Evolutionary conservation across 495 filamentous ascomycete genomes (phyloP), one percentile per base, ranked within the genome.

Genomic region (Venustampulla echinocandica): DNA sequence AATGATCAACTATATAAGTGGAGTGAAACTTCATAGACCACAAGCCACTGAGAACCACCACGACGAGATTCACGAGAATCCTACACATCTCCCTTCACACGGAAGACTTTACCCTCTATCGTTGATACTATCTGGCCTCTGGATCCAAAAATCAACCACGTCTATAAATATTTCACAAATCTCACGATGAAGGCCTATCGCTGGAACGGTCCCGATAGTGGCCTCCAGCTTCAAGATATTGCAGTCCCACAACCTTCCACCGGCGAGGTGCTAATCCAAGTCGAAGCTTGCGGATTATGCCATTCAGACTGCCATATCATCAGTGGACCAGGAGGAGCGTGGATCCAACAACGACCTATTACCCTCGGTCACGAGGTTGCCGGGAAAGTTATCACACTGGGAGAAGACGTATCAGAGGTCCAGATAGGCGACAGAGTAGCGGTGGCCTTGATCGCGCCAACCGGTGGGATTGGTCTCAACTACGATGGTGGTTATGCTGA

Each of bases 171-270:
- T n/a, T n/a, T n/a, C n/a, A n/a, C n/a, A n/a, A n/a, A n/a, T n/a
- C n/a, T n/a, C 15, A 45, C 24, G 10, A 46, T 46, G 44, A 46
- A 46, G 19, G 44, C 44, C 1, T 46, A 46, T 36, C 44, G 25
- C 3, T 46, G 10, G 17, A 38, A 35, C 5, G 33, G 10, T 14
- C 17, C 33, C 14, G 44, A 14, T 14, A 37, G 10, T 7, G 44
- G 32, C 10, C 33, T 46, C 15, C 11, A 21, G 22, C 22, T 46
- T 14, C 11, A 10, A 10, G 44, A 46, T 4, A 20, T 37, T 10
- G 7, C 28, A 13, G 21, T 46, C 19, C 30, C 32, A 2, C 17
- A 20, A 34, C 43, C 44, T 23, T 13, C 33, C 10, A 11, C 44
- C 24, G 21, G 19, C 7, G 17, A 46, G 33, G 33, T 46, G 2